Evolutionary conservation across 129 eudicot genomes (phyloP), one percentile per base, ranked within the genome.

Genomic region (Arctium lappa): DNA sequence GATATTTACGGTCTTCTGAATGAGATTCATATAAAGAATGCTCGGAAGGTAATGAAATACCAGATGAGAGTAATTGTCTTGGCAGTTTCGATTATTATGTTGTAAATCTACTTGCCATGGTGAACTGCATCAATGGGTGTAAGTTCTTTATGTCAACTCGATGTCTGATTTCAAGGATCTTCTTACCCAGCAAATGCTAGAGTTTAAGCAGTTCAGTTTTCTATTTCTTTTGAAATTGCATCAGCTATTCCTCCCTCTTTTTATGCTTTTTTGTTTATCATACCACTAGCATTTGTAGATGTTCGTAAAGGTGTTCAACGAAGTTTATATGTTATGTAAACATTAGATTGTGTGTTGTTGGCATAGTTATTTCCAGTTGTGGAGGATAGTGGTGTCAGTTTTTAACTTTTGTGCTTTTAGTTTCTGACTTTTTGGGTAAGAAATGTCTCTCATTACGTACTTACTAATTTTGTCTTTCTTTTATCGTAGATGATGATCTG

Each of bases 401-500:
- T 34, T 66, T 48, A 1, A 22, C 12, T 76, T 70, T 38, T 33
- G 2, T 77, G 31, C 44, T 78, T 56, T 83, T 78, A 39, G 50
- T 60, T 84, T 79, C 37, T 73, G 56, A 75, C 63, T 27, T 84
- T 1, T 31, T 32, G 40, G 74, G 73, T 78, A 62, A 60, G 69
- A 78, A 78, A 42, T 42, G 72, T 72, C 16, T 79, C 75, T 13
- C 44, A 16, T 60, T 84, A 60, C 60, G 33, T 56, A 40, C 79
- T 29, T 62, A 38, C 7, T 62, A 80, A 9, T 4, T 36, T 33
- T 62, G 11, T 42, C 27, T 39, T 40, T 42, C 6, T 38, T 66
- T n/a, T 48, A 80, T 36, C 18, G 39, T 32, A 92, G 98, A 91
- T 79, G 91, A 87, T 27, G 94, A 87, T 79, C 82, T 94, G 84